These are phyloP conservation scores for Buddleja alternifolia DNA, from an alignment of 257 asterid species.

Conservation along the genomic window DNA sequence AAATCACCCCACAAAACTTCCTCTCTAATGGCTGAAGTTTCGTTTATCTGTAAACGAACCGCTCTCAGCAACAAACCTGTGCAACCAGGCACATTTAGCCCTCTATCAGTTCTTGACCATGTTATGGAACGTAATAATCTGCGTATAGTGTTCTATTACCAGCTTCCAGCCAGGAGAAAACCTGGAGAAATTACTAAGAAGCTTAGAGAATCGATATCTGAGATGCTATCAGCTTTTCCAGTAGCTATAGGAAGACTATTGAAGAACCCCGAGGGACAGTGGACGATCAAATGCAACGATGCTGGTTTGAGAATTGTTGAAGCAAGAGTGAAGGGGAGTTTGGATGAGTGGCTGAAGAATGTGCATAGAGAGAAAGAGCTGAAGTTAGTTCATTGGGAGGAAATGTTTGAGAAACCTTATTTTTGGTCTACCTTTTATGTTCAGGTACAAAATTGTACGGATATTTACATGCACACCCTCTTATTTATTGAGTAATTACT, in stretches of 20 bases:
- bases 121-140: conserved; percentile 51
- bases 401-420: conserved; percentile 53
- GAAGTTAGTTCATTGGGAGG: conserved; percentile 63
- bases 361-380: conserved; percentile 68
- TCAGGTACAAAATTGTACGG: conserved; percentile 42
- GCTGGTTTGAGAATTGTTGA: conserved; percentile 65
- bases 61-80: conserved; percentile 53
- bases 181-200: conserved; percentile 40
- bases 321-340: conserved; percentile 47
- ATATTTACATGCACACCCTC: no score
- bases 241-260: conserved; percentile 47
- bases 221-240: conserved; percentile 46
- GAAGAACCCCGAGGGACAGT: conserved; percentile 43
- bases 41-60: conserved; percentile 54
- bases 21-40: conserved; percentile 50
- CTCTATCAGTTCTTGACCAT: conserved; percentile 58
- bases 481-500: no score
- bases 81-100: conserved; percentile 42
- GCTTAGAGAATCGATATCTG: conserved; percentile 48
- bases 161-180: conserved; percentile 23
- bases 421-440: conserved; percentile 68
- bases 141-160: conserved; percentile 50
- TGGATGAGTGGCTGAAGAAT: conserved; percentile 54
- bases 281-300: conserved; percentile 66
- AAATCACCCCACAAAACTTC: background rate